Evolutionary conservation across 345 rosid species (phyloP), one percentile per base, ranked within the genome.

Genomic region (Trapa incisa): DNA sequence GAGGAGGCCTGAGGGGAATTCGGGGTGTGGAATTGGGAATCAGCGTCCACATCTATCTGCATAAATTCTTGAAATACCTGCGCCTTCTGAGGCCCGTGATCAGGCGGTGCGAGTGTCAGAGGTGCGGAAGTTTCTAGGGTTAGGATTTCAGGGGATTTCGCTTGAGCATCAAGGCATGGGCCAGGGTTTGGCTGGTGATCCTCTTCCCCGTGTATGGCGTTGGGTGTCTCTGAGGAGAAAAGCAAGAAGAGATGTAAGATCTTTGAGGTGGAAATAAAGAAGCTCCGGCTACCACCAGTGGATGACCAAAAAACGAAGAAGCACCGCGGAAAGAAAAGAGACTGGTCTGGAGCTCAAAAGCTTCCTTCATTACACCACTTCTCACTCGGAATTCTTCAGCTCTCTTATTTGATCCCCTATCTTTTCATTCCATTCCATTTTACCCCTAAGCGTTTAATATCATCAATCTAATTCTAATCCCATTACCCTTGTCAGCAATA

Each of bases 91-190:
- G 37, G 53, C 64, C 38, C 4, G 77, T 64, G 39, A 76, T 68
- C 38, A 53, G 72, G 2, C 73, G 79, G 32, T 74, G 76, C 10
- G 80, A 47, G 6, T 45, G 17, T 39, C 48, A 13, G 63, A 48
- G 57, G n/a, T 11, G 13, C 56, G 36, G 42, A 17, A 33, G 29
- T 17, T 67, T 67, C 72, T 69, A 66, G 67, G 70, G 42, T 82
- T 68, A 66, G 70, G 68, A 73, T 72, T 71, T 60, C 65, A 36
- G 70, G 33, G 41, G 61, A 35, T 5, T 52, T 37, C 17, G 45
- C 60, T 57, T 50, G 64, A 72, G 4, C 58, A 10, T 37, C 9
- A 14, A 69, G 32, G n/a, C 48, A 61, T 4, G 38, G 13, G 15
- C 29, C 62, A 39, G 52, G 64, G 52, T 4, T 37, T 6, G 6